Evolutionary conservation across 1,139 yeast species (phyloP).

Genomic region (Hyphopichia burtonii): DNA sequence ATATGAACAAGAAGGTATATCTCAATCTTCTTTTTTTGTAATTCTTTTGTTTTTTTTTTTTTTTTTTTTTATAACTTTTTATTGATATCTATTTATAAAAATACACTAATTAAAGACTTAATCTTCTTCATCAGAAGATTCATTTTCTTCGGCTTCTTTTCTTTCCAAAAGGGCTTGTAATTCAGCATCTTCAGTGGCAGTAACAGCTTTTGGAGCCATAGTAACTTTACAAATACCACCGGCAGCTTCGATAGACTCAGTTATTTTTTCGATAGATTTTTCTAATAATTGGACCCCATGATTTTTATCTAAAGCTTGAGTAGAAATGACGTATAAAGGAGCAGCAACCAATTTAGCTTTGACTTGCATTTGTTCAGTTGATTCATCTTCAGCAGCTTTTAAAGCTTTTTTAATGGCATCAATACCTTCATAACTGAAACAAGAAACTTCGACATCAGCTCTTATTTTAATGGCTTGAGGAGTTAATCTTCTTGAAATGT

Average conservation of each 20-base stretch:
- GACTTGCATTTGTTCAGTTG: conserved; percentile 82
- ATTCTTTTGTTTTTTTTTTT: background rate
- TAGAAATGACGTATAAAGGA: conserved; percentile 90
- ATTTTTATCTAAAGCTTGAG: conserved; percentile 88
- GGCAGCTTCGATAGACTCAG: conserved; percentile 62
- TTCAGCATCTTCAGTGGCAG: conserved; percentile 98
- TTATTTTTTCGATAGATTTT: conserved; percentile 75
- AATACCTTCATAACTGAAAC: conserved; percentile 96
- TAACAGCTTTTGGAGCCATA: conserved; percentile 98
- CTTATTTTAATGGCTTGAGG: conserved; percentile 98
- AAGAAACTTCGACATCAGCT: conserved; percentile 96
- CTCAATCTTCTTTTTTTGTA: background rate
- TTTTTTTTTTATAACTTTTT: background rate
- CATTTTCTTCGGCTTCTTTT: conserved; percentile 49
- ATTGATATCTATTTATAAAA: background rate
- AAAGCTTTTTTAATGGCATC: conserved; percentile 89
- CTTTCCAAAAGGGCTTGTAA: conserved; percentile 83
- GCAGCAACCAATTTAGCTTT: conserved; percentile 97
- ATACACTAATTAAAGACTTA: conserved; percentile 10
- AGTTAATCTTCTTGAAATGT: conserved; percentile 89
- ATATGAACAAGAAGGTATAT: too few relatives aligned
- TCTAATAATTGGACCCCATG: conserved; percentile 80
- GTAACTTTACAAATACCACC: conserved; percentile 92
- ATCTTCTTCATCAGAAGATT: conserved; percentile 45
- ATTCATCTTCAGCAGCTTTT: conserved; percentile 78